Conservation (phyloP, 352 stramenopile genomes). For the Phytophthora agathidicida region DNA sequence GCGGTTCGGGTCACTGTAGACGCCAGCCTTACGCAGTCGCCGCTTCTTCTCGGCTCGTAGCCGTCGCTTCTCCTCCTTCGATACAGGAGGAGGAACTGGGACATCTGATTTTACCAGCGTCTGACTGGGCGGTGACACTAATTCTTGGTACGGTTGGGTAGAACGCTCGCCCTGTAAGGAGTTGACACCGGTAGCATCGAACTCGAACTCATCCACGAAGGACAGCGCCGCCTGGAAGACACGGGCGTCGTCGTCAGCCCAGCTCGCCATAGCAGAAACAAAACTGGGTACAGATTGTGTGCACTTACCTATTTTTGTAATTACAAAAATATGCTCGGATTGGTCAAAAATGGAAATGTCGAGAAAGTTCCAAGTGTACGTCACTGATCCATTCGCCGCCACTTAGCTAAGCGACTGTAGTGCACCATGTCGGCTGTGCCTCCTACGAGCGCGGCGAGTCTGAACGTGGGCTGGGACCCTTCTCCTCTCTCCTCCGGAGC, state of each 20-base stretch:
- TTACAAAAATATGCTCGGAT: too few relatives aligned
- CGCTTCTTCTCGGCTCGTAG: conserved; percentile 19
- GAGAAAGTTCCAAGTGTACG: conserved; percentile 29
- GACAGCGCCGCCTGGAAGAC: conserved; percentile 28
- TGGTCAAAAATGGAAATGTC: conserved; percentile 9
- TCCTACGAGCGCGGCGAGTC: conserved; percentile 24
- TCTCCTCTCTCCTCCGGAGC: conserved; percentile 31
- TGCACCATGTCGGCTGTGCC: conserved; percentile 25
- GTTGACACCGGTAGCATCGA: not conserved
- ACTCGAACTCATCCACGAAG: conserved; percentile 35
- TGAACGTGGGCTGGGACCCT: conserved; percentile 61
- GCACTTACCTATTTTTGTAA: too few relatives aligned
- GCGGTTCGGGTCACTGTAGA: conserved; percentile 35
- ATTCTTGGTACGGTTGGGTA: not conserved
- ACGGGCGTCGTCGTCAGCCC: conserved; percentile 13
- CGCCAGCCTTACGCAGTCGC: conserved; percentile 5
- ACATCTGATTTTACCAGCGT: not conserved
- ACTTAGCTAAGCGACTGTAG: not conserved
- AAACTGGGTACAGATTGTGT: too few relatives aligned
- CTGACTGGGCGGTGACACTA: not conserved
- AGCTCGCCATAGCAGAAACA: too few relatives aligned
- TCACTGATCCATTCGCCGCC: conserved; percentile 12
- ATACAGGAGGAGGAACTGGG: not conserved
- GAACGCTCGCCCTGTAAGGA: not conserved
- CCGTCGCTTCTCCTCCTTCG: conserved; percentile 17